Conservation (phyloP, 331 rosid genomes). For the Malus hybrid region DNA sequence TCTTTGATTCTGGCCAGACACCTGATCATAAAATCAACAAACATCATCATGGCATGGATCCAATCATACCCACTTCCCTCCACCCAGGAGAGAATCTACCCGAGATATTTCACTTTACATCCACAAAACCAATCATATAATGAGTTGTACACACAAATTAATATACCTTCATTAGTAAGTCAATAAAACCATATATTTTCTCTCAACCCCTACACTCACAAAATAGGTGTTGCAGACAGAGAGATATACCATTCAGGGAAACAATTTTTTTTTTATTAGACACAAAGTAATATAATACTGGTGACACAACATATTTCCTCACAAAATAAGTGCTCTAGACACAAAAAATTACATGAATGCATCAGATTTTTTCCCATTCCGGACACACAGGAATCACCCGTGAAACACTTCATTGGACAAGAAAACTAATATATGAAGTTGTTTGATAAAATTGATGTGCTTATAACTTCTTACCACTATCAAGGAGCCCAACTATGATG, state of each 20-base stretch:
- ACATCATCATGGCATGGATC: constrained; percentile 1
- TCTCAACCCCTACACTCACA: neutral
- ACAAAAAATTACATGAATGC: neutral
- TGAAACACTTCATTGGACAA: neutral
- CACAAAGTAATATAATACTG: neutral
- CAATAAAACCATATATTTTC: neutral
- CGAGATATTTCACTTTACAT: neutral
- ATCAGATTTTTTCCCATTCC: neutral
- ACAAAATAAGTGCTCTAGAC: neutral
- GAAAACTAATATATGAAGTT: neutral
- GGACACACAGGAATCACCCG: constrained; percentile 17
- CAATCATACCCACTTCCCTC: neutral
- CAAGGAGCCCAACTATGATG: constrained; percentile 73
- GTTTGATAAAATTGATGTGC: neutral
- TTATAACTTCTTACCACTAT: constrained; percentile 46
- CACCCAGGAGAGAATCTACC: too few species aligned
- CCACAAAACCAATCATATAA: neutral
- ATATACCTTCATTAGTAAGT: too few species aligned
- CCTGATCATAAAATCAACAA: constrained; percentile 33
- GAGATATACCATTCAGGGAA: too few species aligned
- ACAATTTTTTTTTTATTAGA: too few species aligned
- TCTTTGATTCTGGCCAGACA: constrained; percentile 93
- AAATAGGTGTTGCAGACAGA: neutral
- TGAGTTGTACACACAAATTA: neutral
- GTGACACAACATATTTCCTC: too few species aligned